Conservation (phyloP, 768 basidiomycete genomes). For the Termitomyces sp. region DNA sequence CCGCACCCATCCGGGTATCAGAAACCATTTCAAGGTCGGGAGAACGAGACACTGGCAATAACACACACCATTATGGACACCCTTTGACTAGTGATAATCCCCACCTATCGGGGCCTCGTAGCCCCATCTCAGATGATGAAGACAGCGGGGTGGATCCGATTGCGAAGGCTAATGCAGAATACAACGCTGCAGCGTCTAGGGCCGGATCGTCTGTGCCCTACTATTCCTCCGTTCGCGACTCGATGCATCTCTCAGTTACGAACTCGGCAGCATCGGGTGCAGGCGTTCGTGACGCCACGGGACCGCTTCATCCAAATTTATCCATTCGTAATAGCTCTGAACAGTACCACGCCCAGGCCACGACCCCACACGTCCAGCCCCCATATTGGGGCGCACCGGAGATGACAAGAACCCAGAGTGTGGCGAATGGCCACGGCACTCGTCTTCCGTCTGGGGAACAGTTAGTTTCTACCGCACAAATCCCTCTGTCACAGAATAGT, state of each 20-base stretch:
- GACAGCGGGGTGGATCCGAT: conserved; percentile 37
- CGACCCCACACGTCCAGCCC: conserved; percentile 1
- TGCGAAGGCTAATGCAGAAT: conserved; percentile 41
- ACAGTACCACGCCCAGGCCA: conserved; percentile 14
- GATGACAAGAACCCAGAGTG: neutral
- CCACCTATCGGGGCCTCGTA: conserved; percentile 19
- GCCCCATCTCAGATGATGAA: conserved; percentile 35
- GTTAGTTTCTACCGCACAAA: conserved; percentile 4
- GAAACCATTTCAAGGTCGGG: conserved; percentile 11
- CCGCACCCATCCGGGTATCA: conserved; percentile 10
- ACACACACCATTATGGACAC: neutral
- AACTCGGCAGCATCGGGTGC: neutral
- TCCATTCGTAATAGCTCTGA: conserved; percentile 22
- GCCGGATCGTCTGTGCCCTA: conserved; percentile 24
- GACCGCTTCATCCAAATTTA: conserved; percentile 17
- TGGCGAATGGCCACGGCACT: neutral
- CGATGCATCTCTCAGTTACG: neutral
- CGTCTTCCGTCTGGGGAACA: conserved; percentile 10
- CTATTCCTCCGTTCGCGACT: conserved; percentile 19
- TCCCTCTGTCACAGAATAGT: conserved; percentile 17
- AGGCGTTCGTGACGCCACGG: neutral
- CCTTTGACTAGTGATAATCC: neutral
- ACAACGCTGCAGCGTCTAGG: conserved; percentile 37
- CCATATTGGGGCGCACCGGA: conserved; percentile 10
- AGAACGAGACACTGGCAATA: neutral